phyloP scores from a whole-genome alignment of 441 rosid species.

The Adansonia grandidieri region DNA sequence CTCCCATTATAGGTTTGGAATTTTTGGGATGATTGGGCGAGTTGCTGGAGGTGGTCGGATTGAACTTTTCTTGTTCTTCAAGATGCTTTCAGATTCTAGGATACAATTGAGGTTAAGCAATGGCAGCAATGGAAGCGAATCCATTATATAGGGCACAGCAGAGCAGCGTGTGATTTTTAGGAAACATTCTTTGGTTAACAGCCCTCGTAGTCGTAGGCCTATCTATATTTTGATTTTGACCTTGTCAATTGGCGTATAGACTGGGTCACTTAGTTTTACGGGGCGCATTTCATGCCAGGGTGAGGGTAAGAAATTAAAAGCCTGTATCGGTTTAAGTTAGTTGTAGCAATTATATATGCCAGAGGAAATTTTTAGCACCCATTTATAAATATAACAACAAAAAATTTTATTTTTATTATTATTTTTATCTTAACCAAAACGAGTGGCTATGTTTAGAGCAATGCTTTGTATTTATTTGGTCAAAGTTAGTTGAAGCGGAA shows the following conservation, averaged over 20 bases:
- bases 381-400: too few relatives aligned
- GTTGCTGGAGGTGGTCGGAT: conserved; percentile 21
- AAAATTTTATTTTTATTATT: too few relatives aligned
- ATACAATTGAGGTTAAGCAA: conserved; percentile 23
- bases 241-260: background rate
- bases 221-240: background rate
- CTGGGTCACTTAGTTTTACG: background rate
- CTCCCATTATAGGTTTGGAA: conserved; percentile 43
- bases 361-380: too few relatives aligned
- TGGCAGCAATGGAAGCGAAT: background rate
- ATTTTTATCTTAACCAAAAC: too few relatives aligned
- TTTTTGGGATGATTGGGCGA: conserved; percentile 25
- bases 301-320: too few relatives aligned
- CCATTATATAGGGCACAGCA: conserved; percentile 14
- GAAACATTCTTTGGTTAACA: background rate
- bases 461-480: too few relatives aligned
- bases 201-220: background rate
- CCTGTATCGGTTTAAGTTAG: too few relatives aligned
- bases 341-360: too few relatives aligned
- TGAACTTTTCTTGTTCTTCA: background rate
- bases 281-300: background rate
- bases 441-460: too few relatives aligned
- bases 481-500: too few relatives aligned
- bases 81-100: conserved; percentile 7
- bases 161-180: background rate